Evolutionary conservation across 2,329 filamentous ascomycete genomes (phyloP).

Genomic region (Pseudocercospora fijiensis): DNA sequence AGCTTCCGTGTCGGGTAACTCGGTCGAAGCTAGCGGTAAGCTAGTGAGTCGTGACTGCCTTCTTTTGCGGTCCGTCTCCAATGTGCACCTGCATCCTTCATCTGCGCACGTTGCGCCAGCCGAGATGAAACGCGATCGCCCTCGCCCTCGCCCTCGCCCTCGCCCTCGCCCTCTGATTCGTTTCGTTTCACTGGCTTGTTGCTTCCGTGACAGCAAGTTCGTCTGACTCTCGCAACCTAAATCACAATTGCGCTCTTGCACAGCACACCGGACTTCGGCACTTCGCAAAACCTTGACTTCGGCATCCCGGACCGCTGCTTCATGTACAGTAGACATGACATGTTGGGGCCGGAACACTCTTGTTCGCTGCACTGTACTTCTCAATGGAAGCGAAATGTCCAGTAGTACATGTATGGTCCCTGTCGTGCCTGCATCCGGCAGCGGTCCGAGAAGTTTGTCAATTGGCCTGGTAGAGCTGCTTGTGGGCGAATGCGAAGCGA

Average conservation of each 20-base stretch:
- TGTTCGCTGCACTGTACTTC: too few species aligned
- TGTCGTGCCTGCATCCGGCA: neutral
- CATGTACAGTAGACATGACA: too few species aligned
- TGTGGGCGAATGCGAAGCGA: neutral
- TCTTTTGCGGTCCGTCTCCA: neutral
- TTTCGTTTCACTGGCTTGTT: neutral
- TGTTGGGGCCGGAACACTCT: too few species aligned
- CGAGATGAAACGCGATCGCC: neutral
- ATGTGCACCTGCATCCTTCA: too few species aligned
- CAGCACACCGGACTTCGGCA: neutral
- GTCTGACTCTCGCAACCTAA: neutral
- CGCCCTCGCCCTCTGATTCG: too few species aligned
- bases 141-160: too few species aligned
- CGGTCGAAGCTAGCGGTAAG: neutral
- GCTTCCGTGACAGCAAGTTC: neutral
- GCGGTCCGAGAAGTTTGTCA: neutral
- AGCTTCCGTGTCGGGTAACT: neutral
- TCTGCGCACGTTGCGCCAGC: conserved; percentile 5
- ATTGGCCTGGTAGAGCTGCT: neutral
- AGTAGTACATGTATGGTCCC: neutral
- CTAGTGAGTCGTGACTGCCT: neutral
- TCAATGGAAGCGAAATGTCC: neutral
- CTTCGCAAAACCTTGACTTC: neutral
- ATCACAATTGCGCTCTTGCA: neutral
- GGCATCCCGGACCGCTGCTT: neutral